phyloP scores from a whole-genome alignment of 2,329 filamentous ascomycete species.

The Hymenoscyphus albidus region DNA sequence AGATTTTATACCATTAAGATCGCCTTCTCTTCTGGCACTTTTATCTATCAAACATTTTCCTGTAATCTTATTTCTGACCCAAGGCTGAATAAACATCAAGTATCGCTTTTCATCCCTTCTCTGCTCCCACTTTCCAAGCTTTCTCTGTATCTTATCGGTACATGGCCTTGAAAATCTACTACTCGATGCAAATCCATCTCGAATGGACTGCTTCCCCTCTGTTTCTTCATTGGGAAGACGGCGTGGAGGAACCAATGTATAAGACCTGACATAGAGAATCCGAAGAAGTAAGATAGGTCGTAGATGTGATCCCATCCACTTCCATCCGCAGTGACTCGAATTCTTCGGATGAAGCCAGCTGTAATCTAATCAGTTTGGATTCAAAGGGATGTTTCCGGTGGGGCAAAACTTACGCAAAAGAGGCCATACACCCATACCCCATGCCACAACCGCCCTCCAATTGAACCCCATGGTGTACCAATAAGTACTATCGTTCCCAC shows the following conservation, averaged over 20 bases:
- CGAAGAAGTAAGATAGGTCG: slow-evolving; percentile 34
- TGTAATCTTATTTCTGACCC: too few species aligned
- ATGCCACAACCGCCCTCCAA: slow-evolving; percentile 31
- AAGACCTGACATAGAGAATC: slow-evolving; percentile 27
- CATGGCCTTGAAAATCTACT: neutral
- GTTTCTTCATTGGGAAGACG: slow-evolving; percentile 27
- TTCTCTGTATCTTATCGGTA: neutral
- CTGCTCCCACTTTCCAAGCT: neutral
- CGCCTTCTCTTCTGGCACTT: too few species aligned
- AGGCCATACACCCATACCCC: slow-evolving; percentile 29
- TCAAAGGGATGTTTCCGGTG: neutral
- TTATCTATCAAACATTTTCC: too few species aligned
- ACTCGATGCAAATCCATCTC: slow-evolving; percentile 27
- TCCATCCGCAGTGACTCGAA: slow-evolving; percentile 22
- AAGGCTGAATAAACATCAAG: neutral
- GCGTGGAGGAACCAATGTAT: slow-evolving; percentile 26
- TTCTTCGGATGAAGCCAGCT: slow-evolving; percentile 31
- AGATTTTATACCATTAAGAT: too few species aligned
- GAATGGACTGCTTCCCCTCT: slow-evolving; percentile 30
- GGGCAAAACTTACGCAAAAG: slow-evolving; percentile 29
- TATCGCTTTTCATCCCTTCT: neutral
- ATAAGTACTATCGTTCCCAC: slow-evolving; percentile 28
- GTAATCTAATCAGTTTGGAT: neutral
- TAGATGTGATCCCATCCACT: slow-evolving; percentile 35
- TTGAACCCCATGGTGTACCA: slow-evolving; percentile 35